phyloP scores from a whole-genome alignment of 75 land plant genomes.

The Isoetes taiwanensis region DNA sequence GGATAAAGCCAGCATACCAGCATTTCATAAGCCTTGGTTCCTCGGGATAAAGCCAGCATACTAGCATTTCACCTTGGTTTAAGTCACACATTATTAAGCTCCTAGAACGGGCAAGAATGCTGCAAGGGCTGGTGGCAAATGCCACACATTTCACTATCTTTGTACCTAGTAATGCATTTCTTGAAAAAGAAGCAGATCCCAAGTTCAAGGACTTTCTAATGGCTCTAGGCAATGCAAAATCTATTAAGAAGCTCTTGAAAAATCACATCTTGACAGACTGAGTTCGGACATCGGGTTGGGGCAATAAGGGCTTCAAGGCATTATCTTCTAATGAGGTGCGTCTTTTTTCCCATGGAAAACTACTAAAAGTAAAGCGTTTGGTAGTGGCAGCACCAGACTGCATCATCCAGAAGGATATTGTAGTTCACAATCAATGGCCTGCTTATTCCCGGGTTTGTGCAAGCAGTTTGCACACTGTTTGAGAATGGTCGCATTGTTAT shows the following conservation, averaged over 20 bases:
- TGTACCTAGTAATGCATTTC: background rate
- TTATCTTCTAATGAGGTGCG: background rate
- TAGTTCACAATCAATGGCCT: conserved; percentile 1
- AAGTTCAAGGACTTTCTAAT: conserved; percentile 1
- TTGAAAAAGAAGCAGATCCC: background rate
- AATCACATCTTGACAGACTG: background rate
- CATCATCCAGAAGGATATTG: background rate
- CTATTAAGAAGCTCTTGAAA: background rate
- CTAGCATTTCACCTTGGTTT: too few species aligned
- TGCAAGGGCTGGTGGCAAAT: background rate
- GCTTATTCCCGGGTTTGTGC: background rate
- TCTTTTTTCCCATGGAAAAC: background rate
- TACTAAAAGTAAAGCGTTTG: background rate
- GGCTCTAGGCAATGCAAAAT: background rate
- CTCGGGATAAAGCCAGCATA: too few species aligned
- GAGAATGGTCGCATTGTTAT: background rate
- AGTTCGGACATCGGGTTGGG: background rate
- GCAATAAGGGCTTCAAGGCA: background rate
- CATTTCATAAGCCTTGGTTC: too few species aligned
- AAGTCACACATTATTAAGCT: conserved; percentile 2
- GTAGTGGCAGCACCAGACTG: background rate
- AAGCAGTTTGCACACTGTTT: background rate
- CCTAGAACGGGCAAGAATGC: background rate
- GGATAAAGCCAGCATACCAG: too few species aligned
- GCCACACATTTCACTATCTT: conserved; percentile 2